phyloP scores from a whole-genome alignment of 805 yeast species.

The Diddensiella transvaalensis region DNA sequence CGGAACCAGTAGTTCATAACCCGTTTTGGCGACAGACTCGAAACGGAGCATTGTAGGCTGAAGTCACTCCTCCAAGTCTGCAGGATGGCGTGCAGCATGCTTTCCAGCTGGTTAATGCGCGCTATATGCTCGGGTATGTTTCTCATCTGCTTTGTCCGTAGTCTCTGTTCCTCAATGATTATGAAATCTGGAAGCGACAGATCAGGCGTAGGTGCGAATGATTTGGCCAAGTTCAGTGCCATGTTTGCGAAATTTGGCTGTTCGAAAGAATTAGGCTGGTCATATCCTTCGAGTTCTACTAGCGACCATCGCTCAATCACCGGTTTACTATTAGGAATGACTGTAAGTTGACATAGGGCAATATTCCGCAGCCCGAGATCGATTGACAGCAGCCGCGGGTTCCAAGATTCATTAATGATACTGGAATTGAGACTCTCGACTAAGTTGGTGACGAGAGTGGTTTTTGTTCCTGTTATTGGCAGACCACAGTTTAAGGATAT shows the following conservation, averaged over 20 bases:
- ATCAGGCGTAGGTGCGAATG: conserved; percentile 2
- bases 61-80: background rate
- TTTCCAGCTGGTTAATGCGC: conserved; percentile 52
- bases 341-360: conserved; percentile 26
- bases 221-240: conserved; percentile 21
- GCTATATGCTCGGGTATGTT: conserved; percentile 49
- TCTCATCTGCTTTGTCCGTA: conserved; percentile 46
- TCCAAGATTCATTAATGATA: background rate
- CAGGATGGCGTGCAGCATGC: conserved; percentile 40
- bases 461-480: conserved; percentile 22
- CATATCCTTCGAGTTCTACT: conserved; percentile 9
- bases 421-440: background rate
- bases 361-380: conserved; percentile 36
- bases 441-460: conserved; percentile 12
- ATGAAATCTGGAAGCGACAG: conserved; percentile 39
- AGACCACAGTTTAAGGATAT: conserved; percentile 23
- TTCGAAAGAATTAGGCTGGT: conserved; percentile 17
- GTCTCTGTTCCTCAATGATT: conserved; percentile 55
- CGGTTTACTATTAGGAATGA: conserved; percentile 6
- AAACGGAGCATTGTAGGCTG: background rate
- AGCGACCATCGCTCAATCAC: conserved; percentile 19
- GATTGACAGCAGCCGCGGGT: conserved; percentile 27
- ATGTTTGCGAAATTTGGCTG: conserved; percentile 29
- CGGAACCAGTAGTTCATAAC: conserved; percentile 13
- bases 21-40: conserved; percentile 7